phyloP scores from a whole-genome alignment of 2,329 filamentous ascomycete genomes.

The Zasmidium cellare region DNA sequence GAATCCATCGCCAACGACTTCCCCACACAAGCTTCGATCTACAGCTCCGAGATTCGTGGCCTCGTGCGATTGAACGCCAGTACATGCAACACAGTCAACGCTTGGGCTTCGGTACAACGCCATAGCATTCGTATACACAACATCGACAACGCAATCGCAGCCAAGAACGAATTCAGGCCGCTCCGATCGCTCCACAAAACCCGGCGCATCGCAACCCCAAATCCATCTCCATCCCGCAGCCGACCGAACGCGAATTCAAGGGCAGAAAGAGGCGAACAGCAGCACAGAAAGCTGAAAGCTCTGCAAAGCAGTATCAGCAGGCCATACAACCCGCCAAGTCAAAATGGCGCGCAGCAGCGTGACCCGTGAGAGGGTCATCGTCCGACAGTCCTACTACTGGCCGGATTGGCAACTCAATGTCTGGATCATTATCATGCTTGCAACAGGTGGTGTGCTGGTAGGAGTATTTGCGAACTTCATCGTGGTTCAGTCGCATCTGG shows the following conservation, averaged over 20 bases:
- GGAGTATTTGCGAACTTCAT: conserved; percentile 64
- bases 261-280: not conserved
- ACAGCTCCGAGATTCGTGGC: not conserved
- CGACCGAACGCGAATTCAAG: not conserved
- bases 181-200: not conserved
- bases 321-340: not conserved
- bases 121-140: not conserved
- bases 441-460: conserved; percentile 57
- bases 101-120: conserved; percentile 3
- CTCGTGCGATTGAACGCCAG: not conserved
- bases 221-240: not conserved
- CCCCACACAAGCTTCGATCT: conserved; percentile 3
- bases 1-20: not conserved
- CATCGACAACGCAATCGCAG: not conserved
- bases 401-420: conserved; percentile 65
- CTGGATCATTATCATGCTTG: conserved; percentile 64
- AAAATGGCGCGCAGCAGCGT: conserved; percentile 33
- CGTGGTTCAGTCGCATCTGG: conserved; percentile 56
- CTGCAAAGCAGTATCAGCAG: not conserved
- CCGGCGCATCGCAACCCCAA: conserved; percentile 3
- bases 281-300: not conserved
- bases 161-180: not conserved
- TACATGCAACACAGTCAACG: not conserved
- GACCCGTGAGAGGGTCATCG: conserved; percentile 39
- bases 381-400: conserved; percentile 61